These are phyloP conservation scores for Cornus florida DNA, from an alignment of 148 eudicot genomes.

Conservation along the genomic window DNA sequence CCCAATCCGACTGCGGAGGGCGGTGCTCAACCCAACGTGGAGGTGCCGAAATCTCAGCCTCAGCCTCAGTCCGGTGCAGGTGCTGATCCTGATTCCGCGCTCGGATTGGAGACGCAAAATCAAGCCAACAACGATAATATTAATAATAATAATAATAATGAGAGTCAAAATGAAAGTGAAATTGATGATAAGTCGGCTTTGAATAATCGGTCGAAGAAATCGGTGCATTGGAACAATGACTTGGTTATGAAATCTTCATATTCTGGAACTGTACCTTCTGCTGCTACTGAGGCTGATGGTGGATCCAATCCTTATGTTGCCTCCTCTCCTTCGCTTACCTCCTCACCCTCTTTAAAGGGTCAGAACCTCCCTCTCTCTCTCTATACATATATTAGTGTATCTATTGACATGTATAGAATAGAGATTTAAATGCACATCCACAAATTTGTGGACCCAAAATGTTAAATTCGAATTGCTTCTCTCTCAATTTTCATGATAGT, in stretches of 20 bases:
- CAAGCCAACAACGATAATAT: neutral
- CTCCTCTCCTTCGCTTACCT: constrained; percentile 20
- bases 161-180: too few species aligned
- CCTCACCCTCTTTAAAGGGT: constrained; percentile 50
- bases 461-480: too few species aligned
- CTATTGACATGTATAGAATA: too few species aligned
- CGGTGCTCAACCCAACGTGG: neutral
- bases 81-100: neutral
- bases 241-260: constrained; percentile 40
- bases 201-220: constrained; percentile 25
- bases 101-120: neutral
- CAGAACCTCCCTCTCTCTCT: neutral
- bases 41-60: neutral
- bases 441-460: too few species aligned
- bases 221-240: constrained; percentile 61
- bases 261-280: constrained; percentile 17
- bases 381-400: neutral
- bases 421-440: neutral
- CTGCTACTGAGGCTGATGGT: constrained; percentile 16
- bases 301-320: constrained; percentile 45
- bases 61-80: neutral
- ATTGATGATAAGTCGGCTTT: neutral
- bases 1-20: neutral
- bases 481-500: neutral
- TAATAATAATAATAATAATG: too few species aligned